These are phyloP conservation scores for Dendrobium chrysotoxum DNA, from an alignment of 106 monocot genomes.

Conservation along the genomic window DNA sequence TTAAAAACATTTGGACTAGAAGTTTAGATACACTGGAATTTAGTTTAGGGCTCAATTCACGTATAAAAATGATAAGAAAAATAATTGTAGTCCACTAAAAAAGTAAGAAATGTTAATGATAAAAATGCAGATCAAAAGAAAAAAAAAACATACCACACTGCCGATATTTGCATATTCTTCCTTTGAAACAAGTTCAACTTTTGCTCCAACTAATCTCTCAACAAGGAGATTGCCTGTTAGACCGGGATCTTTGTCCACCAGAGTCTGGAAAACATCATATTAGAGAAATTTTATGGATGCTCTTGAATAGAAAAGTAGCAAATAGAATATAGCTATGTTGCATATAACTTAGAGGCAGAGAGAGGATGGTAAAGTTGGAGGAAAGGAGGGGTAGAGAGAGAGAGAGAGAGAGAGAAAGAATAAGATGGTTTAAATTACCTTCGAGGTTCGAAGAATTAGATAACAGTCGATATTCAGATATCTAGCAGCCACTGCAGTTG, in stretches of 20 bases:
- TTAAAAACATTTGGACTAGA: background rate
- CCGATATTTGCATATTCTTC: constrained; percentile 94
- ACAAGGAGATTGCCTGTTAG: constrained; percentile 91
- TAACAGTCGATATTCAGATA: constrained; percentile 90
- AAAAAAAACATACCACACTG: constrained; percentile 60
- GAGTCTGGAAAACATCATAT: constrained; percentile 27
- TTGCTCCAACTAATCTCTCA: constrained; percentile 88
- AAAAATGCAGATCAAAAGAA: background rate
- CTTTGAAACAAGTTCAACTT: constrained; percentile 89
- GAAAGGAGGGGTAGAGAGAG: background rate
- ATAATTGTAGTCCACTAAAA: background rate
- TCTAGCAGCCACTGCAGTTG: constrained; percentile 91
- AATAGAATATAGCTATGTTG: background rate
- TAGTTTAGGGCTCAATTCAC: background rate
- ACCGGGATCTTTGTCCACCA: constrained; percentile 87
- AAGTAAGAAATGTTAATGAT: background rate
- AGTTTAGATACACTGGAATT: background rate
- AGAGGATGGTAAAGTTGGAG: background rate
- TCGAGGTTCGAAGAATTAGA: constrained; percentile 91
- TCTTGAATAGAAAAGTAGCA: background rate
- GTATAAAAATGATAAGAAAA: background rate
- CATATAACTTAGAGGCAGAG: background rate
- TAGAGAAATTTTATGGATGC: background rate
- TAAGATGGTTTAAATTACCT: constrained; percentile 36
- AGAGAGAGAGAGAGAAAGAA: background rate